phyloP scores from a whole-genome alignment of 176 grass and related monocot genomes.

The Chrysopogon serrulatus region DNA sequence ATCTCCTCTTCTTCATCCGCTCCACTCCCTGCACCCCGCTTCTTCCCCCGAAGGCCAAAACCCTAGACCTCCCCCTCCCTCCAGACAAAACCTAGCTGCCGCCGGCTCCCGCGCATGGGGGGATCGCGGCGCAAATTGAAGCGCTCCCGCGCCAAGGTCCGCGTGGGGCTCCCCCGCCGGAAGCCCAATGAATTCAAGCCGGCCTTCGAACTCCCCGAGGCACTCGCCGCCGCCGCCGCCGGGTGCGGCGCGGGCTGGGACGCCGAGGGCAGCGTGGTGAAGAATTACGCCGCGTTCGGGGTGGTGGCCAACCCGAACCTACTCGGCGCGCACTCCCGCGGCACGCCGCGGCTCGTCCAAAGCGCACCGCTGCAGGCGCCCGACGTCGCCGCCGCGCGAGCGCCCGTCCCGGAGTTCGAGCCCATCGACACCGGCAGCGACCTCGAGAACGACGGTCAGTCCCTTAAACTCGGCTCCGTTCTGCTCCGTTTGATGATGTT shows the following conservation, averaged over 20 bases:
- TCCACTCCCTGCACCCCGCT: not conserved
- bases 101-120: slow-evolving; percentile 34
- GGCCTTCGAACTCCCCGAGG: slow-evolving; percentile 56
- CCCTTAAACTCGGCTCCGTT: not conserved
- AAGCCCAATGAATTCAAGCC: slow-evolving; percentile 76
- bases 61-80: not conserved
- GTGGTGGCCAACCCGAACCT: slow-evolving; percentile 87
- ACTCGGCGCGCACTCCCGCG: slow-evolving; percentile 58
- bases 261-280: slow-evolving; percentile 72
- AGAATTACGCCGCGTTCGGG: slow-evolving; percentile 84
- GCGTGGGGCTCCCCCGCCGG: slow-evolving; percentile 68
- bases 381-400: slow-evolving; percentile 27
- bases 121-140: slow-evolving; percentile 88
- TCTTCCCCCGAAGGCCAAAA: not conserved
- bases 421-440: slow-evolving; percentile 66
- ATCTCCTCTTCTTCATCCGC: not conserved
- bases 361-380: slow-evolving; percentile 55
- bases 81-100: slow-evolving; percentile 17
- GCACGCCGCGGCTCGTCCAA: slow-evolving; percentile 57
- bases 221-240: slow-evolving; percentile 58
- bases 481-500: not conserved
- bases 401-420: slow-evolving; percentile 52
- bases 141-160: slow-evolving; percentile 74
- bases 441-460: slow-evolving; percentile 72
- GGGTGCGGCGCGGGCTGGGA: slow-evolving; percentile 45